Percentiles rank a stretch among this genome's conserved stretches.
Evolutionary conservation across 169 alveolate species (phyloP).

Genomic region (Eimeria acervulina): DNA sequence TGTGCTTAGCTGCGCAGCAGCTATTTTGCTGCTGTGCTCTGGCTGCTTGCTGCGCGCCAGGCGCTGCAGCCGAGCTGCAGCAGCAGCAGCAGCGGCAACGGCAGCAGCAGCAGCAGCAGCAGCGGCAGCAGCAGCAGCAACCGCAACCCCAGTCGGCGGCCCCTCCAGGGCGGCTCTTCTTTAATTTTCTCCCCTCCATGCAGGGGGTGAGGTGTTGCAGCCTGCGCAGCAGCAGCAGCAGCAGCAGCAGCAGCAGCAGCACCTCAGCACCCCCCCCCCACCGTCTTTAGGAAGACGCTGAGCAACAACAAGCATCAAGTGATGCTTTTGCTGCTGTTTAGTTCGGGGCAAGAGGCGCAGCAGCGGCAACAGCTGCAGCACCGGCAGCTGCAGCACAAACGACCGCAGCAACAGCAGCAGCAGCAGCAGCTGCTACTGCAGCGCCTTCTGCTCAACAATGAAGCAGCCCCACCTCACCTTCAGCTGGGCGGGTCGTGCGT

Average conservation of each 20-base stretch:
- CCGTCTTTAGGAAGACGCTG: background rate
- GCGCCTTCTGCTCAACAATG: constrained; percentile 42
- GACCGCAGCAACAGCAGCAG: no score
- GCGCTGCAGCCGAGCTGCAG: constrained; percentile 57
- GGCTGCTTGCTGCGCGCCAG: constrained; percentile 45
- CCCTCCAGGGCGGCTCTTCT: background rate
- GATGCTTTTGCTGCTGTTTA: background rate
- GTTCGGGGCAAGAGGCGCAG: background rate
- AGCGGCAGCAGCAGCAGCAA: background rate
- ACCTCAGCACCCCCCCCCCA: background rate
- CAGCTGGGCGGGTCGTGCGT: constrained; percentile 52
- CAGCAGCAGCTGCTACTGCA: background rate
- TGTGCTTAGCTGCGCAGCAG: background rate
- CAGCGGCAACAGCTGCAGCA: background rate
- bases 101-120: constrained; percentile 17
- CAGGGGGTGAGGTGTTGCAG: background rate
- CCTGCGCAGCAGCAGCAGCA: constrained; percentile 57
- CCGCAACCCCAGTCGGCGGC: constrained; percentile 52
- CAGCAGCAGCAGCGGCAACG: constrained; percentile 21
- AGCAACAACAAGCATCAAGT: background rate
- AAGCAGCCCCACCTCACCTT: constrained; percentile 10
- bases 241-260: constrained; percentile 54
- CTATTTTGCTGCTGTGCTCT: constrained; percentile 24
- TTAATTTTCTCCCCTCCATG: background rate
- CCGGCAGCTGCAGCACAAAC: background rate